Conservation (phyloP, 1,284 basidiomycete species). For the Acaromyces ingoldii region DNA sequence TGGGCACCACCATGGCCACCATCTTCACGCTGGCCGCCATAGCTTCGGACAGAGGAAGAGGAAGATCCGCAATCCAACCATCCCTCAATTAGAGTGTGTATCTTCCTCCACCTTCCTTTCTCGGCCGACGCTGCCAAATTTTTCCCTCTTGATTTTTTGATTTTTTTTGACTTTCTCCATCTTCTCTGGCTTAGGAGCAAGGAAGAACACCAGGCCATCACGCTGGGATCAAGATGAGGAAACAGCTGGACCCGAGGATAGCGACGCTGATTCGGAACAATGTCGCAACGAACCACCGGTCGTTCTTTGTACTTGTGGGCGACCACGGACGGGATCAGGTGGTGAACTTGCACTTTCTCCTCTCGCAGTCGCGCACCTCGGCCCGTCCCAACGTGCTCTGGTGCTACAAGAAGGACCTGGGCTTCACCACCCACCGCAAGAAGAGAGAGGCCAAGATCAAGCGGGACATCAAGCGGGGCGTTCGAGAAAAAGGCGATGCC, state of each 20-base stretch:
- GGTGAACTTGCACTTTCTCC: constrained; percentile 88
- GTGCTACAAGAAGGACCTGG: constrained; percentile 50
- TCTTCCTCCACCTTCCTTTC: too few species aligned
- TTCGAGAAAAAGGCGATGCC: constrained; percentile 89
- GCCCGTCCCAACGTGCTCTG: constrained; percentile 42
- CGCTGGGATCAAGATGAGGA: constrained; percentile 28
- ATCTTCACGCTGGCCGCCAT: too few species aligned
- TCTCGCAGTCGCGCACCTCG: constrained; percentile 40
- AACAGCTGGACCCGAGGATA: constrained; percentile 71
- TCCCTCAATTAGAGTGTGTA: too few species aligned
- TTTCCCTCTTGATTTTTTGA: background rate
- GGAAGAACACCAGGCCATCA: too few species aligned
- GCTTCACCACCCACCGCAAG: constrained; percentile 74
- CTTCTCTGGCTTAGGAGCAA: too few species aligned
- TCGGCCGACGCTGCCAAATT: background rate
- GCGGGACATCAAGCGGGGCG: constrained; percentile 64
- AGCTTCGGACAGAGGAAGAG: too few species aligned
- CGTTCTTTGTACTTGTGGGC: constrained; percentile 94
- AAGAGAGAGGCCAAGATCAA: constrained; percentile 58
- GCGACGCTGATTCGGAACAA: constrained; percentile 87
- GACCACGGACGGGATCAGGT: constrained; percentile 93
- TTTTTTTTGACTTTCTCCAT: background rate
- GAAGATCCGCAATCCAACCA: too few species aligned
- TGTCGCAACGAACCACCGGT: constrained; percentile 74
- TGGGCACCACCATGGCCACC: too few species aligned